These are phyloP conservation scores for Melanogaster broomeanus DNA, from an alignment of 768 basidiomycete species.

Conservation along the genomic window DNA sequence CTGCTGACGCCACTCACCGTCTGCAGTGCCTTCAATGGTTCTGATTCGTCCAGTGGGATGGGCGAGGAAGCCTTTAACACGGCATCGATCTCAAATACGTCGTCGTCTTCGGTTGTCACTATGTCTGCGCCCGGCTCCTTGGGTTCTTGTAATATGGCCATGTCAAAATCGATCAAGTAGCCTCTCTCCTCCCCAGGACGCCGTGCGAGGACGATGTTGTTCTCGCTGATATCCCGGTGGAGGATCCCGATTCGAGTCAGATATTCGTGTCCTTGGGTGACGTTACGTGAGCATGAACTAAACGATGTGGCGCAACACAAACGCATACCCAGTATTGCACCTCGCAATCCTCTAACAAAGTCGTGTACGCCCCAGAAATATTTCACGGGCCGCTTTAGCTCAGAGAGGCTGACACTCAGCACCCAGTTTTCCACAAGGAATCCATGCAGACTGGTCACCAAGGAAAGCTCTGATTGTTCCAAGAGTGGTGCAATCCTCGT, in stretches of 20 bases:
- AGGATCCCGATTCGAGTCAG: conserved; percentile 22
- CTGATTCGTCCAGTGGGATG: too few species aligned
- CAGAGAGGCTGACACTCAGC: neutral
- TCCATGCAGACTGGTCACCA: neutral
- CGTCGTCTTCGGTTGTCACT: neutral
- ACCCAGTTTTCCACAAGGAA: conserved; percentile 1
- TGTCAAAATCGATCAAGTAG: conserved; percentile 34
- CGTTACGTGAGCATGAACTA: neutral
- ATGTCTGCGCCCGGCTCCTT: neutral
- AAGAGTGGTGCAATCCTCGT: neutral
- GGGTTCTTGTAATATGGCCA: conserved; percentile 4
- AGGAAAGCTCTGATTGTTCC: conserved; percentile 8
- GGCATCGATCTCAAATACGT: too few species aligned
- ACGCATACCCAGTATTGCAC: conserved; percentile 12
- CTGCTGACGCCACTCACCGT: neutral
- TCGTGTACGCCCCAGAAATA: conserved; percentile 20
- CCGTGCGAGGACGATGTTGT: conserved; percentile 33
- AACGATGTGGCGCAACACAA: neutral
- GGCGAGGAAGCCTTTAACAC: neutral
- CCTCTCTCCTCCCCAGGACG: conserved; percentile 14
- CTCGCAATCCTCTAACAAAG: conserved; percentile 16
- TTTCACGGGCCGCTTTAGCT: conserved; percentile 9
- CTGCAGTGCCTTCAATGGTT: neutral
- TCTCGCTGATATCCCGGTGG: conserved; percentile 36
- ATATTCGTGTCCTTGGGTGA: conserved; percentile 23